Conservation (phyloP, 2,329 filamentous ascomycete genomes). For the Diaporthe capsici region DNA sequence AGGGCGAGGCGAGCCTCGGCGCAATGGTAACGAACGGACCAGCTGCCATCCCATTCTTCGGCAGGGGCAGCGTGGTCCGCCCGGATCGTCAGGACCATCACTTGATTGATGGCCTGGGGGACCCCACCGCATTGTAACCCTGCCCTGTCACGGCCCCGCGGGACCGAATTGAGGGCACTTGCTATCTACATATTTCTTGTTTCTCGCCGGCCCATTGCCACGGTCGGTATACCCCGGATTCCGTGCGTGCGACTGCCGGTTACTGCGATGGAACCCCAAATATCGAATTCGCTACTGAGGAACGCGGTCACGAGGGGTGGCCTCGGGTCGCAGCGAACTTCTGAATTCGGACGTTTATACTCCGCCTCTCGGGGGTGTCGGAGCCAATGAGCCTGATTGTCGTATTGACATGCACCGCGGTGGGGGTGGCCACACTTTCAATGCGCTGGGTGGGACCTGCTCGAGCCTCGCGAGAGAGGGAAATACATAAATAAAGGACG, state of each 20-base stretch:
- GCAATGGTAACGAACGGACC: neutral
- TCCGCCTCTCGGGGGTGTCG: conserved; percentile 37
- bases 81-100: conserved; percentile 32
- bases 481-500: neutral
- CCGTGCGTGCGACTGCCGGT: conserved; percentile 2
- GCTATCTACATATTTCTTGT: conserved; percentile 1
- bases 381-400: conserved; percentile 31
- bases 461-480: neutral
- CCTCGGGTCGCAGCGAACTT: conserved; percentile 20
- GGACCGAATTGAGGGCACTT: conserved; percentile 26
- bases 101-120: conserved; percentile 30
- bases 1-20: conserved; percentile 11
- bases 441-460: conserved; percentile 11
- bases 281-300: neutral
- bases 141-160: conserved; percentile 8
- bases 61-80: conserved; percentile 4
- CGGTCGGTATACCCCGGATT: conserved; percentile 23
- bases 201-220: neutral
- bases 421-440: conserved; percentile 14
- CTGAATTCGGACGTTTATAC: conserved; percentile 28
- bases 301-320: conserved; percentile 27
- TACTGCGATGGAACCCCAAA: conserved; percentile 23
- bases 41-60: conserved; percentile 15
- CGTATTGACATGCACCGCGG: conserved; percentile 20
- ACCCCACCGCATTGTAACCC: conserved; percentile 19